phyloP scores from a whole-genome alignment of 2,329 filamentous ascomycete species.

The Arachnopeziza araneosa region DNA sequence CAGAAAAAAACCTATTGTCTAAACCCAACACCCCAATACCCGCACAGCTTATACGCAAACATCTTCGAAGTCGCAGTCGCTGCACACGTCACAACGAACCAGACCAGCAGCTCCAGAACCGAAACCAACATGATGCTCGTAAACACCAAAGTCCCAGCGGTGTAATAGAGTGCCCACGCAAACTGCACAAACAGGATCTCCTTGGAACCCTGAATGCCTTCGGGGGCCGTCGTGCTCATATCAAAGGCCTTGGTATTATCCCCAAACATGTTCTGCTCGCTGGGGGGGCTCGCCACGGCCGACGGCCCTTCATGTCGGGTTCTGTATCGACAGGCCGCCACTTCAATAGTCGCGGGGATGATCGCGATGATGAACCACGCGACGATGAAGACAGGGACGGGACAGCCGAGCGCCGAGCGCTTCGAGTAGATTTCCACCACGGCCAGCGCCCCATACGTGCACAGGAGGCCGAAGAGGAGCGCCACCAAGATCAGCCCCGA shows the following conservation, averaged over 20 bases:
- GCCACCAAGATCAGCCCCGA: background rate
- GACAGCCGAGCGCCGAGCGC: slow-evolving; percentile 29
- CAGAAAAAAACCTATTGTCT: background rate
- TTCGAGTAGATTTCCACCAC: slow-evolving; percentile 30
- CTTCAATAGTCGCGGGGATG: slow-evolving; percentile 25
- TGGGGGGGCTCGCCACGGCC: no score
- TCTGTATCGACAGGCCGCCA: background rate
- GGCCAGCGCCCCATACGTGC: background rate
- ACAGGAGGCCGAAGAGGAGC: slow-evolving; percentile 4
- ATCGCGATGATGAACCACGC: slow-evolving; percentile 26
- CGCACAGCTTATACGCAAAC: slow-evolving; percentile 19
- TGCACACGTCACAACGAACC: slow-evolving; percentile 24
- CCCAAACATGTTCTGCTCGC: background rate
- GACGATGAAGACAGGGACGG: slow-evolving; percentile 24
- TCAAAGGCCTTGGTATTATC: background rate
- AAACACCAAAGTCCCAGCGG: slow-evolving; percentile 30
- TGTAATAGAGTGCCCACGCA: slow-evolving; percentile 31
- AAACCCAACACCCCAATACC: slow-evolving; percentile 4
- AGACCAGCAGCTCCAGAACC: slow-evolving; percentile 29
- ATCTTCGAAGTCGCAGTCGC: slow-evolving; percentile 26
- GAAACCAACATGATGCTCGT: slow-evolving; percentile 33
- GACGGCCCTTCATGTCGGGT: background rate
- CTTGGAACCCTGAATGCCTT: slow-evolving; percentile 22
- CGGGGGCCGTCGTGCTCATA: slow-evolving; percentile 1
- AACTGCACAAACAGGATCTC: slow-evolving; percentile 29